Percentiles rank a stretch among this genome's conserved stretches.
phyloP scores from a whole-genome alignment of 768 basidiomycete species.

The Agrocybe pediades region DNA sequence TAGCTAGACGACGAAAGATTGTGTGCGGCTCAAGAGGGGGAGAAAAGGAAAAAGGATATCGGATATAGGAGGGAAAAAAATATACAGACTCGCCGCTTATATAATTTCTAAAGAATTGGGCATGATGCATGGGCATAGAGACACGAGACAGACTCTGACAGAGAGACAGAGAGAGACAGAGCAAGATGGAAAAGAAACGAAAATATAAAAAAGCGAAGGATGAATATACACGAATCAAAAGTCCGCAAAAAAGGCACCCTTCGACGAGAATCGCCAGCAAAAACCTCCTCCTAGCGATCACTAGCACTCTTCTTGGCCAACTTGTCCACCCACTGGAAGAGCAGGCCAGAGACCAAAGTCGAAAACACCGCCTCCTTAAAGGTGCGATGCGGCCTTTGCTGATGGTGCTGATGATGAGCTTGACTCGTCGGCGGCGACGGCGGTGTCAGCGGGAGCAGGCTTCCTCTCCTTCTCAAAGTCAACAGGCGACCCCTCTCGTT shows the following conservation, averaged over 20 bases:
- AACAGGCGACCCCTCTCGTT: slow-evolving; percentile 3
- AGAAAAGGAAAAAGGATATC: background rate
- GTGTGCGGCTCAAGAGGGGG: background rate
- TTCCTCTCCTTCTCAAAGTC: background rate
- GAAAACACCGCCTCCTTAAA: background rate
- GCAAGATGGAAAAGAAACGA: background rate
- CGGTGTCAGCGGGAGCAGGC: background rate
- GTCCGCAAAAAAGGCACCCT: no score
- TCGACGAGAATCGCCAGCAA: no score
- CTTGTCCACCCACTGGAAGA: background rate
- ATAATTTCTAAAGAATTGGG: background rate
- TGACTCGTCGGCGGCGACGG: background rate
- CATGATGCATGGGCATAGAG: no score
- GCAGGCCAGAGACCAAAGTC: background rate
- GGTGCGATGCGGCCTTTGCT: background rate
- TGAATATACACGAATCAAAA: no score
- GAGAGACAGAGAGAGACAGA: background rate
- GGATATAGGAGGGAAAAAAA: no score
- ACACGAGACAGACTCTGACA: no score
- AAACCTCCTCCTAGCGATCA: no score
- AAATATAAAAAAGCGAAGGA: background rate
- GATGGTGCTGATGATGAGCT: background rate
- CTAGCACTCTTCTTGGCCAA: background rate
- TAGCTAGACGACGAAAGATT: background rate
- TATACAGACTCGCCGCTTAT: background rate